Evolutionary conservation across 2,329 filamentous ascomycete species (phyloP).

Genomic region (Ilyonectria robusta): DNA sequence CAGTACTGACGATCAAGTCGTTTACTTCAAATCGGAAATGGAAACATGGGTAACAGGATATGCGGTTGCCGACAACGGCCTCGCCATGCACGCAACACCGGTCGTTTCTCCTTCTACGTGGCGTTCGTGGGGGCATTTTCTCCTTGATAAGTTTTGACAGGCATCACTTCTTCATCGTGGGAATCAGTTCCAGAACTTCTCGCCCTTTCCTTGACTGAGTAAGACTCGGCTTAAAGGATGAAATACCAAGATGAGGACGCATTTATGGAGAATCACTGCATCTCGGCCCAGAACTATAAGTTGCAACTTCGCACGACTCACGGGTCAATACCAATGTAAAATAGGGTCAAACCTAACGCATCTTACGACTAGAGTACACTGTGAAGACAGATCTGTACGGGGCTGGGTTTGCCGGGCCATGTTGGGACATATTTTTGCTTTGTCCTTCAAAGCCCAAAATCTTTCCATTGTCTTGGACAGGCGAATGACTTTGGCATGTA

Average conservation of each 20-base stretch:
- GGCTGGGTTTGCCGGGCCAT: not conserved
- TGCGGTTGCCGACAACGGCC: slow-evolving; percentile 35
- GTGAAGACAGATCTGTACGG: too few species aligned
- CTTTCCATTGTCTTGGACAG: too few species aligned
- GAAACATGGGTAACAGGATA: slow-evolving; percentile 40
- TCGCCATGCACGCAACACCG: slow-evolving; percentile 26
- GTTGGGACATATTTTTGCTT: not conserved
- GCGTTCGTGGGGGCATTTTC: slow-evolving; percentile 18
- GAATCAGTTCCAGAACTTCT: slow-evolving; percentile 27
- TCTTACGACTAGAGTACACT: slow-evolving; percentile 10
- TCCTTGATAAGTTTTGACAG: slow-evolving; percentile 27
- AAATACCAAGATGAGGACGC: not conserved
- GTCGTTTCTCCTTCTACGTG: slow-evolving; percentile 24
- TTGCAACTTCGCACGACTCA: slow-evolving; percentile 11
- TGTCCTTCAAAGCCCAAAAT: not conserved
- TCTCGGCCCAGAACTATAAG: slow-evolving; percentile 5
- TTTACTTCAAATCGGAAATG: slow-evolving; percentile 31
- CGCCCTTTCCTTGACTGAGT: slow-evolving; percentile 13
- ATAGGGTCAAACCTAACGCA: slow-evolving; percentile 21
- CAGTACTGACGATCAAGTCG: slow-evolving; percentile 19
- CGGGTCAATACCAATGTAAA: slow-evolving; percentile 14
- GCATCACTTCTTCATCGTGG: slow-evolving; percentile 25
- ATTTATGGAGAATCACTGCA: slow-evolving; percentile 30
- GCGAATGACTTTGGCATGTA: too few species aligned
- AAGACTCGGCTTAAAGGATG: not conserved